Evolutionary conservation across 208 protist species (phyloP).

Genomic region (Trichomonas gallinae): DNA sequence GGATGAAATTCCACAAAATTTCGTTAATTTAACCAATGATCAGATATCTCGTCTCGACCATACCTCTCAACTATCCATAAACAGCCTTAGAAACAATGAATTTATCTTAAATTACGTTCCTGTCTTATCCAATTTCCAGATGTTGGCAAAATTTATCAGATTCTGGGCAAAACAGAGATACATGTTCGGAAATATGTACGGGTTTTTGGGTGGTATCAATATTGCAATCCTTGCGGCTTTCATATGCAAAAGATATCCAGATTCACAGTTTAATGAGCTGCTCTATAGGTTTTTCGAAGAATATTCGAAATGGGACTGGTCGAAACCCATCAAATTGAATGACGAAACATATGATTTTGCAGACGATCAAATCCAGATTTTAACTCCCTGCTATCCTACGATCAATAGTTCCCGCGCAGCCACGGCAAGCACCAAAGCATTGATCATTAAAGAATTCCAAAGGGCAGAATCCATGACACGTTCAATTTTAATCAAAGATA

Average conservation of each 20-base stretch:
- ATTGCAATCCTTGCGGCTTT: neutral
- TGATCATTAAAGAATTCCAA: neutral
- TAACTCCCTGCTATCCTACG: neutral
- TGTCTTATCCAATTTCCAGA: neutral
- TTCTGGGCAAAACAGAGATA: neutral
- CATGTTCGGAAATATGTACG: slow-evolving; percentile 2
- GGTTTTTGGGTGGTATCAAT: neutral
- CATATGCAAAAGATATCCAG: neutral
- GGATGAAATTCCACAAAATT: neutral
- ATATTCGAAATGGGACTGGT: neutral
- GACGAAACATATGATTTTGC: neutral
- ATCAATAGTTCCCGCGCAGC: neutral
- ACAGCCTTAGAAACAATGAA: neutral
- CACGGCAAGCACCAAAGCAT: neutral
- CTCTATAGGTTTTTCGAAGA: neutral
- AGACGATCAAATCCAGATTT: neutral
- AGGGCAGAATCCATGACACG: neutral
- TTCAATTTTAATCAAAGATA: neutral
- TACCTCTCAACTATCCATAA: neutral
- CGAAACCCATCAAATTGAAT: neutral
- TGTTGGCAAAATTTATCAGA: neutral
- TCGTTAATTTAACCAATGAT: neutral
- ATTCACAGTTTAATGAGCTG: neutral
- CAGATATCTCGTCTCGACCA: neutral
- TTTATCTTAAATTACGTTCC: neutral